A percentile compares a stretch with the other conserved stretches of the same genome.
phyloP scores from a whole-genome alignment of 495 filamentous ascomycete species.

The Daldinia vernicosa region DNA sequence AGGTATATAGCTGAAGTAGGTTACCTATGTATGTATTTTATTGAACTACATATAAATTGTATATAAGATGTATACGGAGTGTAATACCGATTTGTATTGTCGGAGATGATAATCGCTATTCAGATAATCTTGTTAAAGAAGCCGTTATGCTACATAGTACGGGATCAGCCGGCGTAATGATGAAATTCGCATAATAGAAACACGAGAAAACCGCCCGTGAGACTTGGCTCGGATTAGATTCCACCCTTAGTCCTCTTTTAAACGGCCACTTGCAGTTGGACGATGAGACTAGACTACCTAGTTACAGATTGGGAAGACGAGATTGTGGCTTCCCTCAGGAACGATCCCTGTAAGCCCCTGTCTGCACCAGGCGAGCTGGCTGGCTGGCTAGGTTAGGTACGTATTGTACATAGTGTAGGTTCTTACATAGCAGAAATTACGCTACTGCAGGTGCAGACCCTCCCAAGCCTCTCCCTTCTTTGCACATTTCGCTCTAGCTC shows the following conservation, averaged over 20 bases:
- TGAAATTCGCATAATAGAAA: constrained; percentile 11
- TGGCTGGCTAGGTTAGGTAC: not conserved
- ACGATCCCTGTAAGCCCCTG: constrained; percentile 34
- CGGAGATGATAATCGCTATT: not conserved
- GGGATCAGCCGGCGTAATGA: not conserved
- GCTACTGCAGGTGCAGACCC: constrained; percentile 41
- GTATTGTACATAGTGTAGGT: not conserved
- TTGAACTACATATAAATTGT: not conserved
- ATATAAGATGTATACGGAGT: not conserved
- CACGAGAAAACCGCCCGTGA: constrained; percentile 15
- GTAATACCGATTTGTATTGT: not conserved
- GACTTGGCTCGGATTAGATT: constrained; percentile 11
- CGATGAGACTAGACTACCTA: constrained; percentile 41
- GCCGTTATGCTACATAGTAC: not conserved
- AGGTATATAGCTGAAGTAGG: not conserved
- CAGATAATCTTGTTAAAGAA: not conserved
- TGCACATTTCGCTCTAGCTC: constrained; percentile 15
- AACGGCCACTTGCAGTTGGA: constrained; percentile 11
- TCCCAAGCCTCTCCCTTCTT: constrained; percentile 25
- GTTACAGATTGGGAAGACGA: constrained; percentile 35
- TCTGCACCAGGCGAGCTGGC: not conserved
- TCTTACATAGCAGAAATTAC: constrained; percentile 21
- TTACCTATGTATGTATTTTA: not conserved
- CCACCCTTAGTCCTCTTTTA: constrained; percentile 14
- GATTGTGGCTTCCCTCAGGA: constrained; percentile 35